Evolutionary conservation across 1,139 yeast species (phyloP).

Genomic region (Nadsonia commutata): DNA sequence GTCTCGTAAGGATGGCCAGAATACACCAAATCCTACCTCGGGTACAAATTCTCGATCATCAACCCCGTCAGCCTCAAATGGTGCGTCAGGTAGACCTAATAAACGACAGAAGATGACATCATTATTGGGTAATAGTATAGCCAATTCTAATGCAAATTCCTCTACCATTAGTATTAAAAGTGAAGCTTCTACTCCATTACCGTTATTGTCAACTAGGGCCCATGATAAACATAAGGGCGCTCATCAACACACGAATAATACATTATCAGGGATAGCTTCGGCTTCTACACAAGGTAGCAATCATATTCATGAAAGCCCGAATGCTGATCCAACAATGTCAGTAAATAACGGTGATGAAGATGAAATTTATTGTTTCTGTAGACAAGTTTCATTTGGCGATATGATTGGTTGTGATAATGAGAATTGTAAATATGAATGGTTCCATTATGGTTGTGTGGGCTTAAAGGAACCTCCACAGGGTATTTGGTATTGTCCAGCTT

Average conservation of each 20-base stretch:
- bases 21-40: no score
- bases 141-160: no score
- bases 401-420: constrained; percentile 88
- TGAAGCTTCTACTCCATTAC: no score
- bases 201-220: no score
- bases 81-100: not conserved
- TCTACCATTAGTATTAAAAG: no score
- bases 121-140: not conserved
- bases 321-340: constrained; percentile 32
- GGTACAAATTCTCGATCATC: not conserved
- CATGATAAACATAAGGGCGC: no score
- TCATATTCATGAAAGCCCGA: constrained; percentile 3
- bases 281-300: constrained; percentile 24
- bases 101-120: not conserved
- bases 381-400: constrained; percentile 73
- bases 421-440: constrained; percentile 77
- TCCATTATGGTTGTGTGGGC: constrained; percentile 69
- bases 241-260: no score
- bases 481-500: constrained; percentile 27
- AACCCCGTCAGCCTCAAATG: not conserved
- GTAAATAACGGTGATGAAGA: constrained; percentile 52
- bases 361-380: constrained; percentile 64
- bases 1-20: not conserved
- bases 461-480: constrained; percentile 32
- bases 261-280: no score